Evolutionary conservation across 345 rosid genomes (phyloP), one percentile per base, ranked within the genome.

Genomic region (Arabidopsis suecica): DNA sequence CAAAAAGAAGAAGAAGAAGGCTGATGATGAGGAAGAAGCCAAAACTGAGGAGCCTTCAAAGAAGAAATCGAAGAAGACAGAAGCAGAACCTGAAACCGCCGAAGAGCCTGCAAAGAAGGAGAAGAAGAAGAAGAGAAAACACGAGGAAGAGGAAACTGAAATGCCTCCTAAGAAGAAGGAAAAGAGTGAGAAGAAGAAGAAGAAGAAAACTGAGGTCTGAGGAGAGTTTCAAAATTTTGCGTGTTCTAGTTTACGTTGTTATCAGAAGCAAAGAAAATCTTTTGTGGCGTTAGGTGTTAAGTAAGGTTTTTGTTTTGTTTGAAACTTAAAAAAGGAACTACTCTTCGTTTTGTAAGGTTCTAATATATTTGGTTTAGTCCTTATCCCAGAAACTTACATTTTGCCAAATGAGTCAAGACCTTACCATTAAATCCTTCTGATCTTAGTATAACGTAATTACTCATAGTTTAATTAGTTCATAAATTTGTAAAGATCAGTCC

Each of bases 91-190:
- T 3, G 84, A 74, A 55, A 71, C 23, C 0, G 83, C 23, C 0
- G 83, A 69, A 65, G 78, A 73, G 49, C 36, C 71, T 6, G 71
- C 13, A 1, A 83, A 81, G 76, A 83, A 85, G 60, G 85, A 84
- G 23, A 83, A 84, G 82, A 90, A 84, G 82, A 90, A 84, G 81
- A 87, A 87, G 76, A 86, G 68, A 67, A 82, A 89, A 58, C 75
- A 76, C 1, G 83, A 72, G 20, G 76, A 45, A 38, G 76, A 70
- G 49, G 68, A 62, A 44, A 64, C 71, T 0, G 83, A 53, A 13
- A 57, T 72, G 48, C 61, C 61, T 8, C 53, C 61, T 2, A 53
- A 68, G 42, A 66, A 71, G 62, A 75, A 80, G 22, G 78, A 76
- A 65, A 83, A 77, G 66, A 83, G 78, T n/a, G 81, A 80, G 80